A percentile compares a stretch with the other conserved stretches of the same genome.
These are phyloP conservation scores for Leersia perrieri DNA, from an alignment of 176 grass and related monocot species.

Conservation along the genomic window DNA sequence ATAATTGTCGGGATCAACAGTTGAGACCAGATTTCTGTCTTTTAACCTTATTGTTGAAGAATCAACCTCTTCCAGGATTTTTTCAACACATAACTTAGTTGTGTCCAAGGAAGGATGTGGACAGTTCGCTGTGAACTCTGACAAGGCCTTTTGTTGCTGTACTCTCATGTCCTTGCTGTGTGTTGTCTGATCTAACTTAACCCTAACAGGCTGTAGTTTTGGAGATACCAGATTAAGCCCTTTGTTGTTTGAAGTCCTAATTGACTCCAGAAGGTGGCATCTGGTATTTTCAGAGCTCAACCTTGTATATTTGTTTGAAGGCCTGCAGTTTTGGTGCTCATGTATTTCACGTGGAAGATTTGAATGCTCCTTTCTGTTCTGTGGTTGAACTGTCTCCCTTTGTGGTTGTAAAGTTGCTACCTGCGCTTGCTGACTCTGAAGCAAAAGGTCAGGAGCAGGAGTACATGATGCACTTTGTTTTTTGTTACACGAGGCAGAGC, in stretches of 20 bases:
- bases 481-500: not conserved
- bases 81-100: not conserved
- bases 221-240: conserved; percentile 4
- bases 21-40: not conserved
- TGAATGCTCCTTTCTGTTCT: conserved; percentile 33
- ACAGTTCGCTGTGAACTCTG: not conserved
- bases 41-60: not conserved
- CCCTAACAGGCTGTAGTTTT: not conserved
- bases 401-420: not conserved
- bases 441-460: conserved; percentile 17
- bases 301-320: conserved; percentile 22
- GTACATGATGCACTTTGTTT: conserved; percentile 26
- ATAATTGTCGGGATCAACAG: not conserved
- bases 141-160: conserved; percentile 13
- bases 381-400: not conserved
- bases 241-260: not conserved
- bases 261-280: not conserved
- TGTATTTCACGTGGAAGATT: not conserved
- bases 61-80: not conserved
- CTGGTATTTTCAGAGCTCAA: not conserved
- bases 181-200: not conserved
- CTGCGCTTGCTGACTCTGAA: not conserved
- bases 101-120: not conserved
- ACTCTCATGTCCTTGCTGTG: conserved; percentile 5
- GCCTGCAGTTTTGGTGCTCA: not conserved